Evolutionary conservation across 2,329 filamentous ascomycete species (phyloP).

Genomic region (Knufia petricola): DNA sequence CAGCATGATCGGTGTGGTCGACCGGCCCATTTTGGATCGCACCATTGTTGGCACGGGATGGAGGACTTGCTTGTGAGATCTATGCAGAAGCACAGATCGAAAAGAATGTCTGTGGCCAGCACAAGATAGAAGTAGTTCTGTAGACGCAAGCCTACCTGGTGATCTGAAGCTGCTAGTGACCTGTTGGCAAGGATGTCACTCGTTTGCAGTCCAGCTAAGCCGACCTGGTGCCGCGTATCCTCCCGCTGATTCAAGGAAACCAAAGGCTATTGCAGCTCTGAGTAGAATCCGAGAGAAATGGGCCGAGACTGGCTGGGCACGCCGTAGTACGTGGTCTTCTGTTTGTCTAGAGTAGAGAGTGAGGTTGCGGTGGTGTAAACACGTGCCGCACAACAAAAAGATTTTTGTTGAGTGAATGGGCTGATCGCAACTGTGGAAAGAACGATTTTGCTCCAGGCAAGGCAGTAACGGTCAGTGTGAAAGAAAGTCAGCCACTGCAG

Average conservation of each 20-base stretch:
- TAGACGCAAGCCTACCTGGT: background rate
- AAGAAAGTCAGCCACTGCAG: background rate
- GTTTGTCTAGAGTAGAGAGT: too few species aligned
- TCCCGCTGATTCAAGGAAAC: background rate
- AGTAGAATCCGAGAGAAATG: background rate
- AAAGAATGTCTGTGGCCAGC: slow-evolving; percentile 1
- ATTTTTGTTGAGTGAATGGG: slow-evolving; percentile 2
- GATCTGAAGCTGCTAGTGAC: background rate
- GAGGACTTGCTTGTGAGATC: background rate
- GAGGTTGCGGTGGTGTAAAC: background rate
- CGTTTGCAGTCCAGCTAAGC: background rate
- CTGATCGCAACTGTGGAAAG: background rate
- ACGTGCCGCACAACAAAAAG: background rate
- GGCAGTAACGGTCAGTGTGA: slow-evolving; percentile 2
- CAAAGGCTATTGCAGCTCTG: background rate
- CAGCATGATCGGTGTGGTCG: background rate
- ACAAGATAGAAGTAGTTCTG: background rate
- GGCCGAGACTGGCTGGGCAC: too few species aligned
- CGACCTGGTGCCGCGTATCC: background rate
- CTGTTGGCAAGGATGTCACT: background rate
- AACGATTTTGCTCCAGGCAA: slow-evolving; percentile 11
- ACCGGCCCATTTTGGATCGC: background rate
- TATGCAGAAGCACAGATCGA: background rate
- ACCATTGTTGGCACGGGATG: background rate
- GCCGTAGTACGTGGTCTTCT: too few species aligned